Evolutionary conservation across 2,329 filamentous ascomycete genomes (phyloP).

Genomic region (Phyllosticta citriasiana): DNA sequence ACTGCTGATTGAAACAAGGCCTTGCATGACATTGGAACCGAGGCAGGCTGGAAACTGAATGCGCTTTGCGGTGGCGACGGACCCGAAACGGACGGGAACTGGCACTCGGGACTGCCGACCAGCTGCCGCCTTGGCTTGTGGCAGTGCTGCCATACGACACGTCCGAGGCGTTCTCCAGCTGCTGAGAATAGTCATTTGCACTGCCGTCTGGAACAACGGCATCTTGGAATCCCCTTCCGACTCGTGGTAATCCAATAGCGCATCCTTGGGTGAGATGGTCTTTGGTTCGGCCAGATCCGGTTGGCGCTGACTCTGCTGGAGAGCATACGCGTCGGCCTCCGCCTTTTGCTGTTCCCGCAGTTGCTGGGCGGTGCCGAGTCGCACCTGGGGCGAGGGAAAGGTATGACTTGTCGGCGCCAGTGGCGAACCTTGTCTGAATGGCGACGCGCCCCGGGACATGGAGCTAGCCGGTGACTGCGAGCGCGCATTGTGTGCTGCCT

Average conservation of each 20-base stretch:
- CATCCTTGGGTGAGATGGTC: slow-evolving; percentile 92
- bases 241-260: slow-evolving; percentile 75
- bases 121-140: slow-evolving; percentile 29
- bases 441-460: slow-evolving; percentile 59
- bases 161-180: slow-evolving; percentile 26
- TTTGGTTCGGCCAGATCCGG: slow-evolving; percentile 44
- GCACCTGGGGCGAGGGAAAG: slow-evolving; percentile 30
- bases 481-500: slow-evolving; percentile 64
- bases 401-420: slow-evolving; percentile 34
- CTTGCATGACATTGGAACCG: slow-evolving; percentile 23
- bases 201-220: slow-evolving; percentile 58
- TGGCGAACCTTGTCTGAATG: slow-evolving; percentile 60
- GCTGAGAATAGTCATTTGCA: slow-evolving; percentile 38
- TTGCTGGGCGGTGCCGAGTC: slow-evolving; percentile 41
- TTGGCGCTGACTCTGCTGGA: slow-evolving; percentile 29
- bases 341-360: slow-evolving; percentile 53
- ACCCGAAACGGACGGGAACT: slow-evolving; percentile 20
- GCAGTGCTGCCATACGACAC: slow-evolving; percentile 35
- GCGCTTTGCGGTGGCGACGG: slow-evolving; percentile 19
- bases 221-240: slow-evolving; percentile 58
- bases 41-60: slow-evolving; percentile 39
- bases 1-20: slow-evolving; percentile 27
- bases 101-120: slow-evolving; percentile 16
- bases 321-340: slow-evolving; percentile 46
- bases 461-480: slow-evolving; percentile 45